Evolutionary conservation across 179 eudicot species (phyloP).

Genomic region (Amaranthus tricolor): DNA sequence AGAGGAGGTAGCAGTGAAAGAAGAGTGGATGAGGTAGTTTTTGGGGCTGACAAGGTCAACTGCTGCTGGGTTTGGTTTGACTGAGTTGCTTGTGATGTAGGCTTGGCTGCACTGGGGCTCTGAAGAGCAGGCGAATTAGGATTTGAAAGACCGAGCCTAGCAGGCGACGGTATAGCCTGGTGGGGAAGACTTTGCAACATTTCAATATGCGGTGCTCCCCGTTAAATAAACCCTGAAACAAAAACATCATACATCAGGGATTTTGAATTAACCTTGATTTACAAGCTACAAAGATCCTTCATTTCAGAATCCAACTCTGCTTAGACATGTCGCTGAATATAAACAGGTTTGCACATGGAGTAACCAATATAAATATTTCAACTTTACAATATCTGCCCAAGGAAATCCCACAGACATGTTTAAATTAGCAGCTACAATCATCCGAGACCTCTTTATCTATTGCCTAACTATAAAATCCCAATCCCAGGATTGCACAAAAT

Average conservation of each 20-base stretch:
- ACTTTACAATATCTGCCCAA: not conserved
- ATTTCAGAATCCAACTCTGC: too few species aligned
- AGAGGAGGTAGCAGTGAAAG: conserved; percentile 92
- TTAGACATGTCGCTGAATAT: too few species aligned
- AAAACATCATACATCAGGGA: not conserved
- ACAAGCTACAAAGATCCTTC: not conserved
- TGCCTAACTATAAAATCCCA: not conserved
- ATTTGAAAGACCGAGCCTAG: conserved; percentile 84
- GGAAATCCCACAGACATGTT: not conserved
- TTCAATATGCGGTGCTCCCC: conserved; percentile 23
- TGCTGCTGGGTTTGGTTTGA: conserved; percentile 53
- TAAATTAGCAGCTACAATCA: not conserved
- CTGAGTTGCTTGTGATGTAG: conserved; percentile 54
- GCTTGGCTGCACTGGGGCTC: conserved; percentile 55
- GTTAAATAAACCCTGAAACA: conserved; percentile 24
- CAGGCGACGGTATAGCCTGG: conserved; percentile 79
- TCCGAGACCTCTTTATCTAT: too few species aligned
- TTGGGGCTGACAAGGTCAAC: conserved; percentile 33
- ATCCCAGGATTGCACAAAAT: not conserved
- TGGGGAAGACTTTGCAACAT: conserved; percentile 78
- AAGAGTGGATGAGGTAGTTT: conserved; percentile 58
- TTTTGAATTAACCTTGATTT: not conserved
- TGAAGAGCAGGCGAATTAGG: conserved; percentile 88
- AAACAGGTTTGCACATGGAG: too few species aligned
- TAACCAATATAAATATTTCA: not conserved